Conservation (phyloP, 2,329 filamentous ascomycete genomes). For the Cyphellophora attinorum region DNA sequence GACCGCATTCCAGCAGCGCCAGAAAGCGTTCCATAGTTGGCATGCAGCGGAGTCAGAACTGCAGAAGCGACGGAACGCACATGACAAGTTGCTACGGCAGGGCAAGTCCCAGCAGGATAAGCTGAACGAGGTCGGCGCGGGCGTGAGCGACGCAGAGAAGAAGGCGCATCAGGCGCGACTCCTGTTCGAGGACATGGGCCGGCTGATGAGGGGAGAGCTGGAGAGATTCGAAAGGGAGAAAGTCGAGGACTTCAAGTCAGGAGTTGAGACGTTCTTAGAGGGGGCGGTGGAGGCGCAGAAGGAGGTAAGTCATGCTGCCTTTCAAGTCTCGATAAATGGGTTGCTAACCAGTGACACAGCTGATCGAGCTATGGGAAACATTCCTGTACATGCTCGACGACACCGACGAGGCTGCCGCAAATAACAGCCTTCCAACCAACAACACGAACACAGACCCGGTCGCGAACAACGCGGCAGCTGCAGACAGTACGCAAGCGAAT, state of each 20-base stretch:
- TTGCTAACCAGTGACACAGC: conserved; percentile 45
- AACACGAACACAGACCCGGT: not conserved
- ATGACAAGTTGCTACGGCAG: conserved; percentile 91
- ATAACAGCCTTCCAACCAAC: too few species aligned
- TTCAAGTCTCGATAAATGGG: not conserved
- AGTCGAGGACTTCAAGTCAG: conserved; percentile 97
- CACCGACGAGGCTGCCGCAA: conserved; percentile 65
- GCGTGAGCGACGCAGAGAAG: conserved; percentile 89
- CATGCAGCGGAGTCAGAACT: conserved; percentile 82
- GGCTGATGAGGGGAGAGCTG: conserved; percentile 80
- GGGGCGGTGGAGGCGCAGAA: conserved; percentile 97
- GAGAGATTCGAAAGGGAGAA: conserved; percentile 95
- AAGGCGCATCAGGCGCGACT: conserved; percentile 83
- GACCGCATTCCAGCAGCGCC: conserved; percentile 80
- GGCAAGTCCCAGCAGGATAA: conserved; percentile 94
- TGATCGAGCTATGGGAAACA: conserved; percentile 93
- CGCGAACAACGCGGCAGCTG: not conserved
- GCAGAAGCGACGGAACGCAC: conserved; percentile 75
- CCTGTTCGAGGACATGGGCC: conserved; percentile 94
- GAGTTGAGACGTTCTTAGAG: conserved; percentile 94
- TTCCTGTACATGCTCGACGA: conserved; percentile 93
- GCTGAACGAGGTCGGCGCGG: conserved; percentile 80
- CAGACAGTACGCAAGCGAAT: too few species aligned
- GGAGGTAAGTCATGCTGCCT: conserved; percentile 56
- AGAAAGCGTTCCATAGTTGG: conserved; percentile 94